Evolutionary conservation across 2,329 filamentous ascomycete genomes (phyloP).

Genomic region (Nothomitra cinnamomea): DNA sequence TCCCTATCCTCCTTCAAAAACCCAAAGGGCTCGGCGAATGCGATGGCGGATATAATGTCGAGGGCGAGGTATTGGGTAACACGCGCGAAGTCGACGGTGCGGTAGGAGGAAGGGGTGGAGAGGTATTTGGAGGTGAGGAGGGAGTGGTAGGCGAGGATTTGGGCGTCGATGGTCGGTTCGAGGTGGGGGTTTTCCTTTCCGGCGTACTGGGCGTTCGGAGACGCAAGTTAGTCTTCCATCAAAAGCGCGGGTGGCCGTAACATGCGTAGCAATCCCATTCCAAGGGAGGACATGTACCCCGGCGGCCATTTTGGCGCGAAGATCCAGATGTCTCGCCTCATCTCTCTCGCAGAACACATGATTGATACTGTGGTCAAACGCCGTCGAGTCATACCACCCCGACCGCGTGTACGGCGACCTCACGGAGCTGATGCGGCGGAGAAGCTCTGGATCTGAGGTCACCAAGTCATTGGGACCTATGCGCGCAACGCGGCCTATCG

Average conservation of each 20-base stretch:
- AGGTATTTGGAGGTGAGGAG: conserved; percentile 20
- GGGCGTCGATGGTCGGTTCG: conserved; percentile 22
- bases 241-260: too few species aligned
- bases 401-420: conserved; percentile 10
- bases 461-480: neutral
- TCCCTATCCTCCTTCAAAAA: conserved; percentile 28
- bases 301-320: conserved; percentile 8
- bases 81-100: conserved; percentile 27
- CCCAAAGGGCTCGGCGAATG: conserved; percentile 33
- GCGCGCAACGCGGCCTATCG: neutral
- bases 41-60: conserved; percentile 37
- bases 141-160: conserved; percentile 18
- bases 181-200: conserved; percentile 23
- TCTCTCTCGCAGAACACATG: conserved; percentile 9
- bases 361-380: conserved; percentile 8
- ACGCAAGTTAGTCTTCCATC: too few species aligned
- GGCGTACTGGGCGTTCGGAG: too few species aligned
- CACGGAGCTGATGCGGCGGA: conserved; percentile 9
- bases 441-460: neutral
- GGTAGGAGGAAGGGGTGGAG: conserved; percentile 15
- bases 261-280: too few species aligned
- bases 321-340: conserved; percentile 8
- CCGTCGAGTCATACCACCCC: conserved; percentile 9
- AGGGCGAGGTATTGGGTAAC: conserved; percentile 37
- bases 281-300: conserved; percentile 3